Evolutionary conservation across 2,329 filamentous ascomycete species (phyloP), one percentile per base, ranked within the genome.

Genomic region (Phialemoniopsis sp.): DNA sequence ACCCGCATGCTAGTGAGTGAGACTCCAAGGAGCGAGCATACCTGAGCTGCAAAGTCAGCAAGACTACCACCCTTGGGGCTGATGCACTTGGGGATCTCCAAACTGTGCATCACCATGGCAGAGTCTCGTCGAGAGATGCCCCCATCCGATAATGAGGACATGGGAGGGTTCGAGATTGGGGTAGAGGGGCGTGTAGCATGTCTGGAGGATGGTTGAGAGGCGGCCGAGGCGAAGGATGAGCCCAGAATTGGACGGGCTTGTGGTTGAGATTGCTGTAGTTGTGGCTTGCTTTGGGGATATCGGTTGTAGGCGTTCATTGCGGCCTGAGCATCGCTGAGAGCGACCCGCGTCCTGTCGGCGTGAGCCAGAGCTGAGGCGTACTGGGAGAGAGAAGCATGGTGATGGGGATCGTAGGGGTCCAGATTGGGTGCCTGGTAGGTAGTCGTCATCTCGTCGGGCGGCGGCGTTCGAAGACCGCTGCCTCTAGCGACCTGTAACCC

Each of bases 41-140:
- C 87, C 73, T 89, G 80, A 41, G 89, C 87, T 38, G 88, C 86
- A 60, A 95, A 89, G 54, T 93, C 87, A 9, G 87, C 77, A 49
- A 95, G 60, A 54, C 78, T 90, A 8, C 87, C 87, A 34, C 86
- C 85, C 50, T 75, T 80, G 28, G 81, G 72, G 53, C 83, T 89
- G 55, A 95, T 89, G 29, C 87, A 83, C 33, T 72, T 68, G 7
- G 89, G 88, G 31, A 94, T 82, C 52, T 85, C 80, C 29, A 91
- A 68, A 54, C 74, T 80, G 55, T 80, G 76, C 44, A 65, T 68
- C 3, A 76, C 70, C 57, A 80, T 65, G 19, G 62, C 64, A 19
- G 66, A 62, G 29, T 69, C 66, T 39, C 59, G 60, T 17, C 63
- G 58, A 4, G 60, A 48, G 12, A 56, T 56, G 10, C 51, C 45